Evolutionary conservation across 768 basidiomycete genomes (phyloP).

Genomic region (Nidularia pulvinata): DNA sequence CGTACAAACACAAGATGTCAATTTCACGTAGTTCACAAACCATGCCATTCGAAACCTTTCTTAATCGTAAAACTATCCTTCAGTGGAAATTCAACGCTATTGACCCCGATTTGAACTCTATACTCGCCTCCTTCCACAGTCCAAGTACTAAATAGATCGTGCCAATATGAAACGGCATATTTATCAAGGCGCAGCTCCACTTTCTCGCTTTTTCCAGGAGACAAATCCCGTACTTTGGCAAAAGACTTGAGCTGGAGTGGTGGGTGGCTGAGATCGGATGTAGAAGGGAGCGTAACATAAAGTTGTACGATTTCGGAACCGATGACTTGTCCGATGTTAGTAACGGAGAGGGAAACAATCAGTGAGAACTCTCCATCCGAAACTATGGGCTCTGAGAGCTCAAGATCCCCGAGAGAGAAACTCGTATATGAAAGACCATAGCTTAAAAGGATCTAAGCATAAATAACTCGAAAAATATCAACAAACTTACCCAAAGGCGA

Average conservation of each 20-base stretch:
- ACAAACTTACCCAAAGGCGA: conserved; percentile 67
- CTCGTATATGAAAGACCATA: conserved; percentile 76
- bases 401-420: conserved; percentile 54
- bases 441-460: conserved; percentile 17
- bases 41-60: conserved; percentile 69
- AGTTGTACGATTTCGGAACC: conserved; percentile 76
- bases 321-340: conserved; percentile 57
- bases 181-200: conserved; percentile 53
- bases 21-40: conserved; percentile 32
- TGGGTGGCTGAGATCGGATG: conserved; percentile 53
- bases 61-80: conserved; percentile 38
- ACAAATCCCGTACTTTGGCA: conserved; percentile 50
- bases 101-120: conserved; percentile 48
- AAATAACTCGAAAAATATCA: neutral
- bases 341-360: conserved; percentile 48
- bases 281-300: conserved; percentile 51
- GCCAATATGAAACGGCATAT: conserved; percentile 73
- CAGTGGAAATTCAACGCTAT: conserved; percentile 46
- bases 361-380: conserved; percentile 41
- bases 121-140: conserved; percentile 61
- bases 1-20: neutral
- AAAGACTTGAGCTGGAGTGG: conserved; percentile 63
- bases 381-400: conserved; percentile 42
- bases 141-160: conserved; percentile 54
- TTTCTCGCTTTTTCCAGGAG: conserved; percentile 40